phyloP scores from a whole-genome alignment of 108 stramenopile species.

The Phaeodactylum tricornutum region DNA sequence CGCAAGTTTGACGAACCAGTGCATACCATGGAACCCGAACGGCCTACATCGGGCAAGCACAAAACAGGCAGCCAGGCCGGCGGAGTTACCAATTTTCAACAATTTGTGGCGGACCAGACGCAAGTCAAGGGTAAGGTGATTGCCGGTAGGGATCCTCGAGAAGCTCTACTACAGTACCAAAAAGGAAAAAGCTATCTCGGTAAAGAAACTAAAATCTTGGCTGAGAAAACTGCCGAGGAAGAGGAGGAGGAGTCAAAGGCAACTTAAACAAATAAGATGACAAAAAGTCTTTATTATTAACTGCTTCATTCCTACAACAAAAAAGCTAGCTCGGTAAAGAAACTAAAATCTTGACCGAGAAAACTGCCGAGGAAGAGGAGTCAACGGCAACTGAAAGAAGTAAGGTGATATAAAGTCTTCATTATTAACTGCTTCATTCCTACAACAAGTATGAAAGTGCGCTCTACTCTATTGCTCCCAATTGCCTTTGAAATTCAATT shows the following conservation, averaged over 20 bases:
- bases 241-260: no score
- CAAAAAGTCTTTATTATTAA: no score
- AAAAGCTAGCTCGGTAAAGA: slow-evolving; percentile 49
- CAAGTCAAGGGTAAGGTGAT: slow-evolving; percentile 54
- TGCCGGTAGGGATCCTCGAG: slow-evolving; percentile 75
- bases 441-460: slow-evolving; percentile 41
- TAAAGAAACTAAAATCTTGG: slow-evolving; percentile 53
- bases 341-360: slow-evolving; percentile 63
- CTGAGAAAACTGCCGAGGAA: slow-evolving; percentile 73
- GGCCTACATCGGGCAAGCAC: slow-evolving; percentile 63
- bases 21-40: slow-evolving; percentile 51
- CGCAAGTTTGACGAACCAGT: slow-evolving; percentile 35
- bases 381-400: no score
- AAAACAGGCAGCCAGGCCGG: slow-evolving; percentile 42
- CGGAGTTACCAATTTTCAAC: slow-evolving; percentile 40
- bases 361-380: slow-evolving; percentile 74
- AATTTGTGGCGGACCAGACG: slow-evolving; percentile 45
- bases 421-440: no score
- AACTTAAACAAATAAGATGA: no score
- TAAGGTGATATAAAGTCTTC: no score
- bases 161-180: slow-evolving; percentile 52
- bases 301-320: slow-evolving; percentile 33
- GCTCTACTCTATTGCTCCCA: no score
- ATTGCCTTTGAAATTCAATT: no score
- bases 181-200: slow-evolving; percentile 53